phyloP scores from a whole-genome alignment of 106 monocot species.

The Dendrobium catenatum region DNA sequence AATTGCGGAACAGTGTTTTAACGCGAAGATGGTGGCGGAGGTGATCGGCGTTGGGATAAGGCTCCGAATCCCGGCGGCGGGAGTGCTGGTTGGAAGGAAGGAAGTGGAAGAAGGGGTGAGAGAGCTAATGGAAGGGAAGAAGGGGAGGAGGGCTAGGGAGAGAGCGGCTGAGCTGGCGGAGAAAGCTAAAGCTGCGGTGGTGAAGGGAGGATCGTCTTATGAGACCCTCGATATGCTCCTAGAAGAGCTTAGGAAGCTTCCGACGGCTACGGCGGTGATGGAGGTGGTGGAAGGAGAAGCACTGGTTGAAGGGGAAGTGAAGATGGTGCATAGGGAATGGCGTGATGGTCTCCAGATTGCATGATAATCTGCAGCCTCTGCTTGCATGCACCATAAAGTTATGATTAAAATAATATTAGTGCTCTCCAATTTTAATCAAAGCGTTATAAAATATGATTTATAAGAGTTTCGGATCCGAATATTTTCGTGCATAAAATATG shows the following conservation, averaged over 20 bases:
- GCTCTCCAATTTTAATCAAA: no score
- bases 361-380: no score
- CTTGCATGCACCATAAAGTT: no score
- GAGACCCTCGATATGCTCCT: constrained; percentile 10
- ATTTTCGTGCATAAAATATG: no score
- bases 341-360: no score
- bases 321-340: no score
- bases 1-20: constrained; percentile 44
- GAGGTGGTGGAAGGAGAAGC: not conserved
- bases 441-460: no score
- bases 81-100: constrained; percentile 1
- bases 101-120: constrained; percentile 16
- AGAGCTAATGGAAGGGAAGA: constrained; percentile 18
- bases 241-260: constrained; percentile 6
- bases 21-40: constrained; percentile 40
- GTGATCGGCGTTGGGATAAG: constrained; percentile 18
- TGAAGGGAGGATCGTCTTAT: constrained; percentile 17
- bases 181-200: constrained; percentile 10
- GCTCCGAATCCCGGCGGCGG: not conserved
- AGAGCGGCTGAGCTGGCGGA: constrained; percentile 5
- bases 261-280: not conserved
- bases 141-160: constrained; percentile 14
- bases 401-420: no score
- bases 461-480: no score
- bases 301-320: no score